Evolutionary conservation across 768 basidiomycete genomes (phyloP), one percentile per base, ranked within the genome.

Genomic region (Suillus discolor): DNA sequence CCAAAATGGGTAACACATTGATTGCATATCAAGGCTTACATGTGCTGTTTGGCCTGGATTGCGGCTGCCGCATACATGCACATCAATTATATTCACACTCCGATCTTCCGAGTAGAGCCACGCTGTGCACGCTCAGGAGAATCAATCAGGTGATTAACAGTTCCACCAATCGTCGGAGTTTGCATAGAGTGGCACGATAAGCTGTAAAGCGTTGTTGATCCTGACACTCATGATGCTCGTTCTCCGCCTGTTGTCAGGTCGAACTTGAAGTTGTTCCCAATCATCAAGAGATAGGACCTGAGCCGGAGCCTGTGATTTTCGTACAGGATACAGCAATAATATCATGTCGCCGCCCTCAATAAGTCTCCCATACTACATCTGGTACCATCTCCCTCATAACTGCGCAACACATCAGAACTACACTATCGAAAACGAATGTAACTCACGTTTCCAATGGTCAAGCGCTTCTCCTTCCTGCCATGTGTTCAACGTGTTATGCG

Each of bases 311-410:
- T 13, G 6, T 34, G 20, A 36, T 13, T n/a, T 55, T n/a, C 20
- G 12, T 55, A 36, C 12, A 55, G 20, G 34, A 55, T 34, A 34
- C 20, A 25, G 25, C 25, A 41, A 59, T 25, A 59, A 41, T 11
- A 28, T 59, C 18, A 28, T 59, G 57, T 34, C 20, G 31, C 31
- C 36, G 31, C 59, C 51, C 15, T 82, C 78, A 94, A 75, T 89
- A 94, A 7, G 88, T 90, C 77, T 92, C 90, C 93, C 93, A 94
- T 67, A 90, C 80, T 15, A 84, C 69, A 66, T 90, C 85, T 0
- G 89, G 86, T 68, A 95, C 71, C n/a, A 92, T 84, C 39, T 87
- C 78, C 64, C 92, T 85, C 93, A 96, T 96, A 41, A 93, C 90
- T 91, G 65, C 67, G 65, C 60, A 25, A 67, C 25, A 28, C 8